Evolutionary conservation across 441 rosid genomes (phyloP).

Genomic region (Aquilaria agallochum): DNA sequence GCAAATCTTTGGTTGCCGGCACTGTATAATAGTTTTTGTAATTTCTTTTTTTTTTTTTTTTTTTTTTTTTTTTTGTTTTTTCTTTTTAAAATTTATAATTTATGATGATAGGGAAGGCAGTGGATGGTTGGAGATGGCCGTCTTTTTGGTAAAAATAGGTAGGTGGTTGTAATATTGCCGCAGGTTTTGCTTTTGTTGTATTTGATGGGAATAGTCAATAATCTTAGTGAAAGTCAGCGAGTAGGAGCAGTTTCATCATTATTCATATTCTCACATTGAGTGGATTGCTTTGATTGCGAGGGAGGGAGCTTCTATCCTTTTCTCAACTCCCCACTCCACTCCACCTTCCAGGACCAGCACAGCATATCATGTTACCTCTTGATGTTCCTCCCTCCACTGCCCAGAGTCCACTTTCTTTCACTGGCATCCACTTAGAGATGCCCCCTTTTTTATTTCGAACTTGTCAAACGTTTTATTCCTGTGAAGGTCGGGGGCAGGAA

Average conservation of each 20-base stretch:
- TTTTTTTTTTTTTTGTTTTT: background rate
- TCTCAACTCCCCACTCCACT: no score
- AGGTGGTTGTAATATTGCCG: constrained; percentile 43
- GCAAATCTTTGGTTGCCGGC: constrained; percentile 21
- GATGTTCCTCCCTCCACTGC: no score
- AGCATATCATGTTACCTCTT: no score
- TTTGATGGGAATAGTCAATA: constrained; percentile 52
- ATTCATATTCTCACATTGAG: no score
- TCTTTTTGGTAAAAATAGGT: constrained; percentile 29
- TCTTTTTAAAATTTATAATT: background rate
- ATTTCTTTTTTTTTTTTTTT: constrained; percentile 11
- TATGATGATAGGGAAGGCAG: constrained; percentile 32
- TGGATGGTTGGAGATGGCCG: constrained; percentile 23
- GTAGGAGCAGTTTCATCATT: constrained; percentile 7
- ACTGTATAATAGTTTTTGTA: constrained; percentile 61
- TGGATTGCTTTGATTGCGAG: no score
- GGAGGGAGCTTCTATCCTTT: no score
- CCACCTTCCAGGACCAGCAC: no score
- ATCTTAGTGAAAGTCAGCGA: constrained; percentile 26
- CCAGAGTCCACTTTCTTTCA: no score
- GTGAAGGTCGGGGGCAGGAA: no score
- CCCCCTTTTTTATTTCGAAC: no score
- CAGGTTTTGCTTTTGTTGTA: constrained; percentile 56
- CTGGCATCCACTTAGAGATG: no score
- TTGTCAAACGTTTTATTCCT: background rate